Conservation (phyloP, 148 eudicot genomes). For the Vaccinium corymbosum region DNA sequence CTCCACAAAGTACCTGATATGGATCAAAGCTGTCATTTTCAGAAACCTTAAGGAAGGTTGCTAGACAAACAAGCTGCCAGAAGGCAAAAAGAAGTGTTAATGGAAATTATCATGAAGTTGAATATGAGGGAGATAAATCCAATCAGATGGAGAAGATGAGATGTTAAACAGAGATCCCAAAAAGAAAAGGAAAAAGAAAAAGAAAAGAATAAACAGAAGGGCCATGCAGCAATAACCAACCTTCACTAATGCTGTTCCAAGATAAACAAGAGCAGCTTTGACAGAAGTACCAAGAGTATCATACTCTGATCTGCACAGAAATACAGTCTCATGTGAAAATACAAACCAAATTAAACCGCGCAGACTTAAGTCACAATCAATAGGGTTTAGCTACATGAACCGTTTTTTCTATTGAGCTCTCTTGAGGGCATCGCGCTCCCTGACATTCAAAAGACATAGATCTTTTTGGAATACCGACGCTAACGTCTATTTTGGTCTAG, state of each 20-base stretch:
- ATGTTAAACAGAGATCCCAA: background rate
- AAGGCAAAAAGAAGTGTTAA: slow-evolving; percentile 4
- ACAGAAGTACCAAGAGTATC: slow-evolving; percentile 93
- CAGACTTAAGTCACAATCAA: too few relatives aligned
- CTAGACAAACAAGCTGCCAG: slow-evolving; percentile 88
- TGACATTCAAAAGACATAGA: too few relatives aligned
- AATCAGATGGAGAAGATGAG: background rate
- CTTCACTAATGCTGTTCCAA: slow-evolving; percentile 83
- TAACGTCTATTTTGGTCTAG: too few relatives aligned
- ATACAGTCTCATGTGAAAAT: background rate
- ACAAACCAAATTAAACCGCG: too few relatives aligned
- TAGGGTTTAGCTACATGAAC: too few relatives aligned
- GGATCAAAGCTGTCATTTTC: slow-evolving; percentile 91
- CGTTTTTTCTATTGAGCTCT: too few relatives aligned
- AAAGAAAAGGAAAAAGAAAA: background rate
- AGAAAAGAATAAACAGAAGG: background rate
- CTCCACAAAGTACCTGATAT: slow-evolving; percentile 56
- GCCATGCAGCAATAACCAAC: slow-evolving; percentile 28
- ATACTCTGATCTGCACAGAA: slow-evolving; percentile 77
- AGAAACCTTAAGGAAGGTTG: slow-evolving; percentile 87
- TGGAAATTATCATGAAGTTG: slow-evolving; percentile 6
- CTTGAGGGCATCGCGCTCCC: too few relatives aligned
- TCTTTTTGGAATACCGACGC: too few relatives aligned
- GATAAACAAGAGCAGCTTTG: slow-evolving; percentile 86
- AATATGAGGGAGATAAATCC: background rate